phyloP scores from a whole-genome alignment of 1,284 basidiomycete genomes.

The Pseudozyma pruni region DNA sequence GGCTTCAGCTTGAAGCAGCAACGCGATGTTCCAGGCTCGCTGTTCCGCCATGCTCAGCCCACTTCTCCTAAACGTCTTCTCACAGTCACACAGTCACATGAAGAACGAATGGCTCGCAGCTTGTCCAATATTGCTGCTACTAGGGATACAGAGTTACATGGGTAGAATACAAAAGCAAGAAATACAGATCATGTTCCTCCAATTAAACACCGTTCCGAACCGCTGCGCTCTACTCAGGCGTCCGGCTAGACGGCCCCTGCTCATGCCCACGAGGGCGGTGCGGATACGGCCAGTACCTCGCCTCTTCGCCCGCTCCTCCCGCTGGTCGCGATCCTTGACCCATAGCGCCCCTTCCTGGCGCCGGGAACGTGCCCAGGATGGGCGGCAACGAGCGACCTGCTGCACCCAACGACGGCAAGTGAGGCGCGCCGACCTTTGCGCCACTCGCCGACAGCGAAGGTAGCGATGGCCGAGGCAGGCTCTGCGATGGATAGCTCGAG shows the following conservation, averaged over 20 bases:
- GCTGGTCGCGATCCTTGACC: constrained; percentile 8
- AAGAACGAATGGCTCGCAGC: no score
- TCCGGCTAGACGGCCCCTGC: constrained; percentile 8
- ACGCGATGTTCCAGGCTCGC: no score
- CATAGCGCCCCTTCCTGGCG: constrained; percentile 15
- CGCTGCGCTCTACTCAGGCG: constrained; percentile 17
- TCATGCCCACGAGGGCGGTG: constrained; percentile 31
- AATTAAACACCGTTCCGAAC: no score
- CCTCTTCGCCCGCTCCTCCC: constrained; percentile 21
- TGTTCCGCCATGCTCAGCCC: no score
- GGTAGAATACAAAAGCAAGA: no score
- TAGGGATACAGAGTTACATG: no score
- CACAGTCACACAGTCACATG: no score
- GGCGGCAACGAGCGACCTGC: constrained; percentile 44
- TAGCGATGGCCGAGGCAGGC: constrained; percentile 36
- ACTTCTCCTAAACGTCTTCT: no score
- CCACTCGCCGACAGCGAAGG: constrained; percentile 32
- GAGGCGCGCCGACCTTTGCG: constrained; percentile 25
- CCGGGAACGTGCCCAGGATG: constrained; percentile 40
- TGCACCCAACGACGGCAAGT: constrained; percentile 34
- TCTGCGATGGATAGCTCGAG: constrained; percentile 46
- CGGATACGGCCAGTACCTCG: constrained; percentile 38
- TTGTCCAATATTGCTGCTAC: no score
- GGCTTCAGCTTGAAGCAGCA: no score
- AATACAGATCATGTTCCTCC: no score